Evolutionary conservation across 2,329 filamentous ascomycete species (phyloP).

Genomic region (Fusarium sacchari): DNA sequence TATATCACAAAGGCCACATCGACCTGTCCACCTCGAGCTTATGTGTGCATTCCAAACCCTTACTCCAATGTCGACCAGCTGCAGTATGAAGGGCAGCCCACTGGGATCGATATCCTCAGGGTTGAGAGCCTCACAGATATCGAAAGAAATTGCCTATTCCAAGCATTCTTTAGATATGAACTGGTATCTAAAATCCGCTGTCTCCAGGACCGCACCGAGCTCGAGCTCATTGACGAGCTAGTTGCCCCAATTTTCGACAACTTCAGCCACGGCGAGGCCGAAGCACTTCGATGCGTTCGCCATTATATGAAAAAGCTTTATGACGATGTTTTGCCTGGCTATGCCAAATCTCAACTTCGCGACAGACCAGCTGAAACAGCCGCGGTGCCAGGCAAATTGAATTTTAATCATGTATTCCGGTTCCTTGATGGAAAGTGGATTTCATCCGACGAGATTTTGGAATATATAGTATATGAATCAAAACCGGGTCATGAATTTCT

Average conservation of each 20-base stretch:
- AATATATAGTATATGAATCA: too few species aligned
- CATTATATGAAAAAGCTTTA: background rate
- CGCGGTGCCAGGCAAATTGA: background rate
- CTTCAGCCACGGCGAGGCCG: background rate
- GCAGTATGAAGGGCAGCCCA: background rate
- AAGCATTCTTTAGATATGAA: background rate
- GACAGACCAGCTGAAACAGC: accelerated
- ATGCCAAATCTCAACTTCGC: accelerated
- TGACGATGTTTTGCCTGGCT: background rate
- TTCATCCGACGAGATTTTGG: background rate
- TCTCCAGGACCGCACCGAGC: background rate
- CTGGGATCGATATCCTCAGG: background rate
- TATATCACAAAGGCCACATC: background rate
- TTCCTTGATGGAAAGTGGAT: background rate
- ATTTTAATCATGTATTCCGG: accelerated
- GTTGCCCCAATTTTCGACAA: background rate
- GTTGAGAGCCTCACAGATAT: accelerated
- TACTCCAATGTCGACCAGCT: background rate
- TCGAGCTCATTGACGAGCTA: background rate
- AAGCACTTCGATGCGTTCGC: background rate
- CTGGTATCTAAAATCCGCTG: background rate
- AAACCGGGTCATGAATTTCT: accelerated
- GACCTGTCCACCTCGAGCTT: background rate
- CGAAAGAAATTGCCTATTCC: background rate
- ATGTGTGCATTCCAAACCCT: background rate